Conservation (phyloP, 352 stramenopile species). For the Pythium biforme region DNA sequence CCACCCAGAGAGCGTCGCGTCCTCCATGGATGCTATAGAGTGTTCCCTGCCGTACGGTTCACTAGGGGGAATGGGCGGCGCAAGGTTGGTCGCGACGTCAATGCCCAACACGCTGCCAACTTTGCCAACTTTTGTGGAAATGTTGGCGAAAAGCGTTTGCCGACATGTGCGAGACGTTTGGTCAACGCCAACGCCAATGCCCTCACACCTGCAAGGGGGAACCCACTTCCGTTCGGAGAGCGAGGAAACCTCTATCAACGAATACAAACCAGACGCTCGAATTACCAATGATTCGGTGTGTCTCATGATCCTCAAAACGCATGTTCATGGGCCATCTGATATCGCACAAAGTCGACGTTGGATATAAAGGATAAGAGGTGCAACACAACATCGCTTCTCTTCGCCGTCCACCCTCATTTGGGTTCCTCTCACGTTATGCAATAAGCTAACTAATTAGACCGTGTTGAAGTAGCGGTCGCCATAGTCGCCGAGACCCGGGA, state of each 20-base stretch:
- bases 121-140: not conserved
- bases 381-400: not conserved
- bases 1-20: slow-evolving; percentile 48
- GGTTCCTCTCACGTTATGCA: not conserved
- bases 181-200: not conserved
- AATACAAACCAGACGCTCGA: slow-evolving; percentile 7
- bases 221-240: not conserved
- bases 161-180: too few relatives aligned
- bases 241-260: not conserved
- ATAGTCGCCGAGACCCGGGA: slow-evolving; percentile 96
- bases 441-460: slow-evolving; percentile 20
- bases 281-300: not conserved
- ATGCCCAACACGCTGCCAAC: too few relatives aligned
- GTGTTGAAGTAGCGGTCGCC: slow-evolving; percentile 93
- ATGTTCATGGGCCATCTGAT: not conserved
- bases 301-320: not conserved
- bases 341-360: not conserved
- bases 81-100: not conserved
- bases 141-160: not conserved
- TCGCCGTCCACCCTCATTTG: not conserved
- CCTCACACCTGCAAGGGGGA: not conserved
- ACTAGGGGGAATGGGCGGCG: not conserved
- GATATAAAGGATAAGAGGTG: not conserved
- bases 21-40: not conserved
- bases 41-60: too few relatives aligned